Evolutionary conservation across 192 early-diverging fungal species (phyloP).

Genomic region (Rhizophagus prolifer): DNA sequence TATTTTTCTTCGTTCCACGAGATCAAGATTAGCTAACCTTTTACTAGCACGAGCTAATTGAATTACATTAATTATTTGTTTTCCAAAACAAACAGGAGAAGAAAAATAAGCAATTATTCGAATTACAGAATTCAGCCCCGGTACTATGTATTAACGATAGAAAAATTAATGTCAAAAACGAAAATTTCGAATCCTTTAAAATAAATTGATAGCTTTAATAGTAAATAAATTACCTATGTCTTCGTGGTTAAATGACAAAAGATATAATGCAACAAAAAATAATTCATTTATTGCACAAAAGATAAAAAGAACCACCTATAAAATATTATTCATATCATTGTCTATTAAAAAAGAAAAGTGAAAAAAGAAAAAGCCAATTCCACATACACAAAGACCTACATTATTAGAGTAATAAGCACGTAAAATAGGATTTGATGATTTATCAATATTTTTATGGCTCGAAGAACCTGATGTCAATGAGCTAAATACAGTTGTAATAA

Average conservation of each 20-base stretch:
- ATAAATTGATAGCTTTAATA: neutral
- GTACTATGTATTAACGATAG: neutral
- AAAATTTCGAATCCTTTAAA: conserved; percentile 8
- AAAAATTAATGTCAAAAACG: neutral
- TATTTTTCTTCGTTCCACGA: conserved; percentile 45
- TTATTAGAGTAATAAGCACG: conserved; percentile 92
- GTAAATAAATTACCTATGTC: neutral
- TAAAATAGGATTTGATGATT: conserved; percentile 72
- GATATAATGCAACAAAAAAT: conserved; percentile 88
- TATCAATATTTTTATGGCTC: conserved; percentile 88
- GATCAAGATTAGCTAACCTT: conserved; percentile 71
- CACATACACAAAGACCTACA: conserved; percentile 36
- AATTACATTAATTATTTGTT: conserved; percentile 92
- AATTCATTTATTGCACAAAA: conserved; percentile 92
- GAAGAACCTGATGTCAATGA: conserved; percentile 79
- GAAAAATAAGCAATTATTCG: conserved; percentile 35
- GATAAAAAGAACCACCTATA: conserved; percentile 77
- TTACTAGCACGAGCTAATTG: conserved; percentile 88
- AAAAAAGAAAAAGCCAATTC: neutral
- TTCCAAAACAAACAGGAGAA: conserved; percentile 77
- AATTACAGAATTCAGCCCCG: neutral
- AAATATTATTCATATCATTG: neutral
- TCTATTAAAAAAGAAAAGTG: neutral
- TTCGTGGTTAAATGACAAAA: conserved; percentile 47
- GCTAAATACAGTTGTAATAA: conserved; percentile 33